Percentiles rank a stretch among this genome's conserved stretches.
phyloP scores from a whole-genome alignment of 2,329 filamentous ascomycete genomes.

The Colletotrichum cereale region DNA sequence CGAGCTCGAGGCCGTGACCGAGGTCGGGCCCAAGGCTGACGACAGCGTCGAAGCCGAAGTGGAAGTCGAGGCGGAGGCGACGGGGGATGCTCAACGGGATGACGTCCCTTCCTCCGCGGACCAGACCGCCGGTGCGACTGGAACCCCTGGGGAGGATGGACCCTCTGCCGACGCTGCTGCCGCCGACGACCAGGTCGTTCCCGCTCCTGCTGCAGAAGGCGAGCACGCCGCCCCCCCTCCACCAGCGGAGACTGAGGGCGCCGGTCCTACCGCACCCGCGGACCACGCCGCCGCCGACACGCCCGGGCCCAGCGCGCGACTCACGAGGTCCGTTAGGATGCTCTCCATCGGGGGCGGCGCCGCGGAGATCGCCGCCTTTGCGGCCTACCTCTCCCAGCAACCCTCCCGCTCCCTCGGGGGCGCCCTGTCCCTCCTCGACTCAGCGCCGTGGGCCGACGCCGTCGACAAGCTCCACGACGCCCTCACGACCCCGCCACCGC shows the following conservation, averaged over 20 bases:
- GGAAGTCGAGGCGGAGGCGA: constrained; percentile 46
- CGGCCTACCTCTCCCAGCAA: constrained; percentile 53
- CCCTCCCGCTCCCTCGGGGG: constrained; percentile 43
- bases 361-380: constrained; percentile 71
- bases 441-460: constrained; percentile 80
- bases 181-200: not conserved
- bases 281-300: not conserved
- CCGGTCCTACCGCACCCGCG: not conserved
- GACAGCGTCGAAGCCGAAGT: not conserved
- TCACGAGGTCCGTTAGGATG: constrained; percentile 50
- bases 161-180: not conserved
- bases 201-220: not conserved
- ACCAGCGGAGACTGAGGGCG: not conserved
- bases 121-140: not conserved
- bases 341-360: constrained; percentile 69
- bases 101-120: constrained; percentile 1
- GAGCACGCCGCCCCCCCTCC: not conserved
- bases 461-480: constrained; percentile 68
- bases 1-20: constrained; percentile 41
- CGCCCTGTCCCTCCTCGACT: constrained; percentile 78
- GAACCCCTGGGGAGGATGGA: not conserved
- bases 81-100: constrained; percentile 5
- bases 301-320: constrained; percentile 17
- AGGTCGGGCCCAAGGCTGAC: constrained; percentile 30
- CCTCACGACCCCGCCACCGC: constrained; percentile 64